phyloP scores from a whole-genome alignment of 140 eudicot species.

The Anethum foeniculum region DNA sequence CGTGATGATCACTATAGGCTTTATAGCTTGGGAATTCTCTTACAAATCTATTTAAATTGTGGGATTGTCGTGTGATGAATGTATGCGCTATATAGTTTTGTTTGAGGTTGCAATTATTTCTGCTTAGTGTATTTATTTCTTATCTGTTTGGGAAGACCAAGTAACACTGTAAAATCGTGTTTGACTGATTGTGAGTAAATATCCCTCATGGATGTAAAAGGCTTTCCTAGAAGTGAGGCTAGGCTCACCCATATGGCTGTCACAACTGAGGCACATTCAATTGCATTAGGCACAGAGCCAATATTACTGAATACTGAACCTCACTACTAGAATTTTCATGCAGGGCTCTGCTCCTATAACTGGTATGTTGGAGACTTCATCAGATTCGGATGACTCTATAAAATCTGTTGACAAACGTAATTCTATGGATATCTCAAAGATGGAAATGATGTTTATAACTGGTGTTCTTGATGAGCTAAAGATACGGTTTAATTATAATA shows the following conservation, averaged over 20 bases:
- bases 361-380: conserved; percentile 65
- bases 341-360: conserved; percentile 84
- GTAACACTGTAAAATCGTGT: not conserved
- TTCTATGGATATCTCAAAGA: conserved; percentile 34
- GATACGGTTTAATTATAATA: conserved; percentile 60
- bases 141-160: not conserved
- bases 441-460: conserved; percentile 65
- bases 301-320: not conserved
- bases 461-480: conserved; percentile 87
- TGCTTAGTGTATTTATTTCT: not conserved
- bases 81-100: not conserved
- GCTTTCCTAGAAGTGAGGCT: not conserved
- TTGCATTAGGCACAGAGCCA: not conserved
- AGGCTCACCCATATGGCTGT: not conserved
- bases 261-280: not conserved
- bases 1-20: not conserved
- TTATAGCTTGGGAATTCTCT: not conserved
- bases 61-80: not conserved
- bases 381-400: conserved; percentile 60
- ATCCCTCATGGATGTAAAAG: not conserved
- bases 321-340: conserved; percentile 11
- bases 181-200: not conserved
- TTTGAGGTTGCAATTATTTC: not conserved
- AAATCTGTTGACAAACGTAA: conserved; percentile 35
- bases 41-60: not conserved